These are phyloP conservation scores for Akanthomyces muscarius DNA, from an alignment of 2,329 filamentous ascomycete genomes.

Conservation along the genomic window DNA sequence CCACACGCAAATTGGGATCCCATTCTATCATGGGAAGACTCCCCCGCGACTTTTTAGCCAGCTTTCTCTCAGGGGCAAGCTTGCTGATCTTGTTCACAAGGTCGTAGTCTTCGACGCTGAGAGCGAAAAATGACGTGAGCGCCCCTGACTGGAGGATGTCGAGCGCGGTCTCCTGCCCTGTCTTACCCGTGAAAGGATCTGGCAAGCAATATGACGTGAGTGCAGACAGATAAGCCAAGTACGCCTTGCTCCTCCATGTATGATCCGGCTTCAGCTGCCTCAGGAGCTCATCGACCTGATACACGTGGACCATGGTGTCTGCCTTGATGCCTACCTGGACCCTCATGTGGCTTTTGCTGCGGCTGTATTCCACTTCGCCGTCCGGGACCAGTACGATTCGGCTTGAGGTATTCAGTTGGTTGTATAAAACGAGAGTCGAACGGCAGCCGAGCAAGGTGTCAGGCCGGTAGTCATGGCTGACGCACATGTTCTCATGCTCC, in stretches of 20 bases:
- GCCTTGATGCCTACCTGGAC: background rate
- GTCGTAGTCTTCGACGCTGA: background rate
- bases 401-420: rapidly evolving
- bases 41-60: background rate
- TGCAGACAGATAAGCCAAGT: conserved; percentile 48
- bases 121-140: conserved; percentile 34
- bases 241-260: conserved; percentile 46
- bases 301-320: background rate
- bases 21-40: background rate
- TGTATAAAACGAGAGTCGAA: background rate
- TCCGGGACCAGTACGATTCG: background rate
- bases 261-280: conserved; percentile 42
- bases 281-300: background rate
- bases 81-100: background rate
- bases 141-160: conserved; percentile 44
- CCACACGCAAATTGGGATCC: background rate
- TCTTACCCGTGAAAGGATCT: conserved; percentile 44
- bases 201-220: conserved; percentile 47
- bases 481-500: background rate
- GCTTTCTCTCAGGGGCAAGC: background rate
- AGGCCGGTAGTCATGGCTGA: background rate
- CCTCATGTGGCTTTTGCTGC: rapidly evolving
- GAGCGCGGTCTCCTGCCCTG: conserved; percentile 51
- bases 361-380: background rate
- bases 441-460: background rate